Evolutionary conservation across 176 grass and related monocot species (phyloP), one percentile per base, ranked within the genome.

Genomic region (Saccharum spontaneum): DNA sequence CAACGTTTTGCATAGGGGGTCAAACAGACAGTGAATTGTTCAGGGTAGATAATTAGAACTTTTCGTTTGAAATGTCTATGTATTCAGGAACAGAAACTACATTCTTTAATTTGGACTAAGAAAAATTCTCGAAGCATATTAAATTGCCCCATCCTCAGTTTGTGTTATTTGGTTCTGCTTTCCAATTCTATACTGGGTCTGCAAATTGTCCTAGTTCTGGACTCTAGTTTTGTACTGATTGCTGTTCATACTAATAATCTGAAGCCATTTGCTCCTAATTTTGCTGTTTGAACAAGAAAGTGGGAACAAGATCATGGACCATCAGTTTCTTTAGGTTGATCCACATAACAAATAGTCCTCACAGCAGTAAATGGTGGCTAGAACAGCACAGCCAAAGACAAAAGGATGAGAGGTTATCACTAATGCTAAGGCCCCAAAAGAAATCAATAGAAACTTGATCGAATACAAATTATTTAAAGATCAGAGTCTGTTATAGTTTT

Each of bases 371-470:
- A 68, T 45, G 30, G 33, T 68, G 12, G 65, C 34, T 59, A 46
- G 17, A 77, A 28, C 20, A 77, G 6, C 43, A 54, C 20, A 87
- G 8, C 10, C 0, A 50, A 64, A 79, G 75, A 77, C 36, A 41
- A 33, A 17, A 18, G 43, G 66, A 31, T 48, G 79, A 43, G 36
- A 69, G 30, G 14, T 73, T 69, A 60, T 39, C 71, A 48, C 33
- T 49, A 63, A 48, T 70, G 66, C 10, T 22, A 57, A 60, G 67
- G 49, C 24, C 30, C 10, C 39, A 45, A 69, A 44, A 75, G 20
- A 20, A 30, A 60, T 77, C 61, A 46, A 55, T 38, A 77, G 15
- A 82, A 88, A n/a, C 63, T 50, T 65, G 50, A 16, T 40, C 15
- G 20, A 59, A 49, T 40, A 63, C 13, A 1, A 48, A 24, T 17